These are phyloP conservation scores for Leptomonas pyrrhocoris DNA, from an alignment of 208 protist species.

Conservation along the genomic window DNA sequence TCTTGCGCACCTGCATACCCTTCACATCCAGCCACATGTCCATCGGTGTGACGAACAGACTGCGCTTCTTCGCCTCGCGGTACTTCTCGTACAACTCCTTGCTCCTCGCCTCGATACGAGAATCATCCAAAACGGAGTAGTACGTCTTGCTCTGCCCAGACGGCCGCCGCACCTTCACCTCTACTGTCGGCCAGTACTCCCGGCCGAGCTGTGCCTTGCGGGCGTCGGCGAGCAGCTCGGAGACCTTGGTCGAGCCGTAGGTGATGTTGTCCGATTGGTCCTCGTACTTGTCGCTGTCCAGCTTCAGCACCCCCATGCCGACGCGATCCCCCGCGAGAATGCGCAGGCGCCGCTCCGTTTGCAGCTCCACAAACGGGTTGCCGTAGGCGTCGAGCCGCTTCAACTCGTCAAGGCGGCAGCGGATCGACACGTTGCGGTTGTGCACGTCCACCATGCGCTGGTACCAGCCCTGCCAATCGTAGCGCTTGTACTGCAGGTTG, in stretches of 20 bases:
- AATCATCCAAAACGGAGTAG: conserved; percentile 87
- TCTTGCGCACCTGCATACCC: conserved; percentile 76
- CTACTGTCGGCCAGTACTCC: conserved; percentile 90
- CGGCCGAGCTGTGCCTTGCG: conserved; percentile 85
- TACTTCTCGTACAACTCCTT: conserved; percentile 83
- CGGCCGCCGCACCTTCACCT: conserved; percentile 88
- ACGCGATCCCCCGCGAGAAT: conserved; percentile 82
- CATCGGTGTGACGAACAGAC: conserved; percentile 89
- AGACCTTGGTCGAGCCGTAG: conserved; percentile 76
- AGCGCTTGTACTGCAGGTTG: conserved; percentile 91
- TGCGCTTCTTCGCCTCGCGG: conserved; percentile 88
- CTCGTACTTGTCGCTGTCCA: conserved; percentile 91
- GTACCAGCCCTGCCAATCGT: conserved; percentile 92
- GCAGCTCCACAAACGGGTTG: conserved; percentile 81
- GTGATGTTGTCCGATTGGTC: conserved; percentile 88
- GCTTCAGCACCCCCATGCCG: conserved; percentile 86
- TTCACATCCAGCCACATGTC: conserved; percentile 88
- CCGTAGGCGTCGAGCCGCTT: conserved; percentile 78
- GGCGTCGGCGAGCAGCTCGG: conserved; percentile 84
- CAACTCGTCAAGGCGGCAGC: conserved; percentile 80
- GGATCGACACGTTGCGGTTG: conserved; percentile 89
- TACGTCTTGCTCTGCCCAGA: conserved; percentile 87
- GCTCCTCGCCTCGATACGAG: conserved; percentile 82
- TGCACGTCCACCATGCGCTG: conserved; percentile 91
- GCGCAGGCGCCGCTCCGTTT: conserved; percentile 84